Conservation (phyloP, 768 basidiomycete genomes). For the Mycena latifolia region DNA sequence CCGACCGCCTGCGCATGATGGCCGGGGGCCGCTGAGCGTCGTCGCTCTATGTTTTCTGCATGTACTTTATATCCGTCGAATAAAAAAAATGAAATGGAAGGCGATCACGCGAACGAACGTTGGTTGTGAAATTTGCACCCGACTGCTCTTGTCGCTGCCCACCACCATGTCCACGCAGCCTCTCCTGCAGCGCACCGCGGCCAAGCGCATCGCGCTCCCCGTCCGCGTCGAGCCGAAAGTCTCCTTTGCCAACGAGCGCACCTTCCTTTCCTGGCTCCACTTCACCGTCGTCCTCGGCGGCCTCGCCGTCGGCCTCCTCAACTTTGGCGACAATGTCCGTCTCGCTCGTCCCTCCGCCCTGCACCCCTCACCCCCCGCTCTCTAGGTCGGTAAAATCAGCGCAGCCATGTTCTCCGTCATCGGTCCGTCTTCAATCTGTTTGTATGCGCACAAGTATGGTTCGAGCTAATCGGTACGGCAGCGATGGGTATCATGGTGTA, state of each 20-base stretch:
- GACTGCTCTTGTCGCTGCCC: no score
- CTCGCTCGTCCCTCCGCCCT: conserved; percentile 1
- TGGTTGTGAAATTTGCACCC: no score
- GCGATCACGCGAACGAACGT: neutral
- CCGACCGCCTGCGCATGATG: conserved; percentile 89
- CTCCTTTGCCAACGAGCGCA: conserved; percentile 94
- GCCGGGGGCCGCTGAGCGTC: conserved; percentile 36
- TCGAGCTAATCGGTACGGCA: conserved; percentile 43
- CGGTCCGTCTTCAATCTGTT: conserved; percentile 61
- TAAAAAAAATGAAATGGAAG: no score
- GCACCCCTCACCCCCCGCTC: conserved; percentile 8
- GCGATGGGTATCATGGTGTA: conserved; percentile 99
- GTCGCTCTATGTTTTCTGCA: neutral
- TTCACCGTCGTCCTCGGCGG: conserved; percentile 98
- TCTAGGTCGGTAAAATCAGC: conserved; percentile 92
- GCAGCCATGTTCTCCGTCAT: conserved; percentile 97
- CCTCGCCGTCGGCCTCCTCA: conserved; percentile 93
- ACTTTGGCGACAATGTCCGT: conserved; percentile 95
- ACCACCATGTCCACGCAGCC: conserved; percentile 94
- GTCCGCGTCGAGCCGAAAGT: conserved; percentile 96
- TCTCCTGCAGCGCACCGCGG: conserved; percentile 92
- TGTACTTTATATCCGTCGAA: neutral
- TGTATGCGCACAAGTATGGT: no score
- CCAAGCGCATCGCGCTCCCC: conserved; percentile 96
- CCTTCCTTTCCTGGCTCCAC: conserved; percentile 98